Conservation (phyloP, 2,329 filamentous ascomycete species). For the Exophiala lecanii-corni region DNA sequence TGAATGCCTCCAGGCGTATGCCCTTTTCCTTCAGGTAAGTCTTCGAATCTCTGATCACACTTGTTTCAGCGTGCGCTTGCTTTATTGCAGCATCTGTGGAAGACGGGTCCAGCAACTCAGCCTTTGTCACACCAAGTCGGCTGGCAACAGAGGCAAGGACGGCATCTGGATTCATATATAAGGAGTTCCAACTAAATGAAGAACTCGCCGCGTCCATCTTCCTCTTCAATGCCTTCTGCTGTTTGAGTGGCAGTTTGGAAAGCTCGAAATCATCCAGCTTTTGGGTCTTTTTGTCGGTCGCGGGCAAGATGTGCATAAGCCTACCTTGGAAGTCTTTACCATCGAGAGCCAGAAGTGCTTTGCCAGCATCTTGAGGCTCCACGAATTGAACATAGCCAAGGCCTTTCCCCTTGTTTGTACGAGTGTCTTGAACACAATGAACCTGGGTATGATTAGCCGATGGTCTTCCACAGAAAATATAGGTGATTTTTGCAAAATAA, state of each 20-base stretch:
- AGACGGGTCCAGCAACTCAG: slow-evolving; percentile 89
- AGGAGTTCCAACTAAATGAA: slow-evolving; percentile 96
- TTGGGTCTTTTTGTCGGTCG: slow-evolving; percentile 72
- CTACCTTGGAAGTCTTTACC: slow-evolving; percentile 87
- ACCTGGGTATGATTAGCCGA: slow-evolving; percentile 61
- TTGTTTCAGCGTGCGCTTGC: slow-evolving; percentile 93
- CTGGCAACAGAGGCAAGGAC: slow-evolving; percentile 86
- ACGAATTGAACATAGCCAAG: slow-evolving; percentile 82
- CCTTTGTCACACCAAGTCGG: slow-evolving; percentile 83
- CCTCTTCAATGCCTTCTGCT: slow-evolving; percentile 84
- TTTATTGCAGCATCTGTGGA: slow-evolving; percentile 91
- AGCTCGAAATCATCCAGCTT: slow-evolving; percentile 83
- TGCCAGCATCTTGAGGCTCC: slow-evolving; percentile 66
- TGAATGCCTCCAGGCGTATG: slow-evolving; percentile 88
- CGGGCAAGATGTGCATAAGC: slow-evolving; percentile 83
- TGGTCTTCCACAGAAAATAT: too few relatives aligned
- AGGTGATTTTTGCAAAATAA: neutral
- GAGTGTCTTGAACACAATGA: slow-evolving; percentile 72
- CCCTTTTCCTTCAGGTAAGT: slow-evolving; percentile 82
- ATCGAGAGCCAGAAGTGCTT: slow-evolving; percentile 75
- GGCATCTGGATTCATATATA: slow-evolving; percentile 94
- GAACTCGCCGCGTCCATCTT: slow-evolving; percentile 73
- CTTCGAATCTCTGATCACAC: slow-evolving; percentile 94
- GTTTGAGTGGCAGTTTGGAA: slow-evolving; percentile 88
- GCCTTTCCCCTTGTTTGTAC: slow-evolving; percentile 72